Evolutionary conservation across 2,329 filamentous ascomycete genomes (phyloP), one percentile per base, ranked within the genome.

Genomic region (Alternaria incomplexa): DNA sequence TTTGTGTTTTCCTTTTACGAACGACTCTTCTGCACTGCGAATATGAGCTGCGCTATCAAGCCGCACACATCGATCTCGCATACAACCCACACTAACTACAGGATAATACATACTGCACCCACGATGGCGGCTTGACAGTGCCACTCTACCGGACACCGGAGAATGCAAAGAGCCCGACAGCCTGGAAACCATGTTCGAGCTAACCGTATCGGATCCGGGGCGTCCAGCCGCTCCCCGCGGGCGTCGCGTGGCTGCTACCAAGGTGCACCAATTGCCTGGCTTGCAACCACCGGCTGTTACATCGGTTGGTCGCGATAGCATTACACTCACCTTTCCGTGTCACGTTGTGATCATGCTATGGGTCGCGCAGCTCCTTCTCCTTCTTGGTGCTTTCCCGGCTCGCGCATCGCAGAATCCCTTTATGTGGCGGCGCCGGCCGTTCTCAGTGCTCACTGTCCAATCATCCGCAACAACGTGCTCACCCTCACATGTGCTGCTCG

Each of bases 81-180:
- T 50, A 23, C 53, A 48, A 66, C 66, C 68, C 72, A 68, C 72
- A 70, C 60, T 66, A 64, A 70, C 58, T 69, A 74, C 69, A 71
- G 72, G 69, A 67, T 56, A 62, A 68, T 61, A 66, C 66, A 68
- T 62, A 66, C 66, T 65, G 60, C 68, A 70, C 66, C 74, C 74
- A 75, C 69, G 61, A 74, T 73, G 69, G 66, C 71, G 73, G 75
- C 73, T 67, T 74, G 70, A 71, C 69, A 73, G 71, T 74, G 71
- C 77, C 77, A 78, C 72, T 69, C 67, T 71, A 69, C 67, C 76
- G 75, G 73, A 75, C 68, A 73, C 72, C 72, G 73, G 70, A 71
- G 61, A 62, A 64, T 61, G 59, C 61, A 64, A 65, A 44, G 66
- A 60, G 57, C 69, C 77, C 77, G 74, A 67, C 73, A 68, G 64